Conservation (phyloP, 1,284 basidiomycete genomes). For the Pascua sp. region DNA sequence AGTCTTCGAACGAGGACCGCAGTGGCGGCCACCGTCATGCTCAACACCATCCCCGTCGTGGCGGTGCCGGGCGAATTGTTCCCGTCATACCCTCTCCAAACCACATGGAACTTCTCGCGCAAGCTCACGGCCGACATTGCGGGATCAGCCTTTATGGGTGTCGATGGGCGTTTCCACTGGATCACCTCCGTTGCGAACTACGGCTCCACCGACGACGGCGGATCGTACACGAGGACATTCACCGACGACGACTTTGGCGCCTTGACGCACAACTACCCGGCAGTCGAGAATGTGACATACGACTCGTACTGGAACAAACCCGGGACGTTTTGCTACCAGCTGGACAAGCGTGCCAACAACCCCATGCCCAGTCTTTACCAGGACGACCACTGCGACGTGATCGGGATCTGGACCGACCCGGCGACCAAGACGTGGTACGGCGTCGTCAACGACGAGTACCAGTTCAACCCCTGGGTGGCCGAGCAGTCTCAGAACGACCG, state of each 20-base stretch:
- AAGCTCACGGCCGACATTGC: constrained; percentile 3
- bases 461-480: constrained; percentile 5
- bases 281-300: not conserved
- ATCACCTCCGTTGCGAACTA: not conserved
- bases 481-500: not conserved
- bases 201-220: not conserved
- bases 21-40: not conserved
- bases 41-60: not conserved
- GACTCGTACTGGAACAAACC: constrained; percentile 5
- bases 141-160: constrained; percentile 1
- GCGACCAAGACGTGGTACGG: not conserved
- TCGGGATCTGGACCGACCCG: constrained; percentile 6
- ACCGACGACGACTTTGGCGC: constrained; percentile 1
- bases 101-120: not conserved
- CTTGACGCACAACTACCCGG: not conserved
- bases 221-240: not conserved
- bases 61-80: not conserved
- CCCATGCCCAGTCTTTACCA: constrained; percentile 6
- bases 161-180: constrained; percentile 1
- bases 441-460: constrained; percentile 8
- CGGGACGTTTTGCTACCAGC: constrained; percentile 1
- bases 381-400: constrained; percentile 9
- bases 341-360: not conserved
- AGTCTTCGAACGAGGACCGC: no score
- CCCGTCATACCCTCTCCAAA: not conserved